Conservation (phyloP, 2,329 filamentous ascomycete species). For the Beauveria scarabaeidicola region DNA sequence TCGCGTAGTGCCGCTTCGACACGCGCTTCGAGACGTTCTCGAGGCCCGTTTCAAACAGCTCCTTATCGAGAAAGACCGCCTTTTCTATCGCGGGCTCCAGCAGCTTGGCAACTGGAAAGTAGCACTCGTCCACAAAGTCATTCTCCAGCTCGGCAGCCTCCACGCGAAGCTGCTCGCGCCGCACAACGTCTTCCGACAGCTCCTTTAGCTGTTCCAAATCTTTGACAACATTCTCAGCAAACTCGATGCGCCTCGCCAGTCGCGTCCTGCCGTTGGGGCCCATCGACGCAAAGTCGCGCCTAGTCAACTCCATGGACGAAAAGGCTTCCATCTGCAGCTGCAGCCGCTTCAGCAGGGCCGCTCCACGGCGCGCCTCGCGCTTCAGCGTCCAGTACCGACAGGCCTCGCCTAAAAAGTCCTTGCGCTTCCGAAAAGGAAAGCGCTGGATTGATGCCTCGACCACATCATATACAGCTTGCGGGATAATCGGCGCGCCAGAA, state of each 20-base stretch:
- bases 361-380: slow-evolving; percentile 82
- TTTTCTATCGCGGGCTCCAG: slow-evolving; percentile 72
- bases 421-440: slow-evolving; percentile 73
- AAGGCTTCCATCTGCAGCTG: slow-evolving; percentile 95
- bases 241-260: slow-evolving; percentile 76
- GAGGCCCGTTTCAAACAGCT: slow-evolving; percentile 48
- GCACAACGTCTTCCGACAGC: slow-evolving; percentile 62
- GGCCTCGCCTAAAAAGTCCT: slow-evolving; percentile 85
- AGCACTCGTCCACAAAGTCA: slow-evolving; percentile 77
- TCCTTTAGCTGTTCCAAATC: slow-evolving; percentile 71
- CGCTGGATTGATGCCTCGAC: slow-evolving; percentile 76
- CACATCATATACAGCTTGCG: slow-evolving; percentile 75
- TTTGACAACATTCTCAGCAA: slow-evolving; percentile 64
- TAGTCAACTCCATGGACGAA: slow-evolving; percentile 92
- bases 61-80: slow-evolving; percentile 64
- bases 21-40: slow-evolving; percentile 41
- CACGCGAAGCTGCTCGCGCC: slow-evolving; percentile 70
- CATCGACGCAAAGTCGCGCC: slow-evolving; percentile 93
- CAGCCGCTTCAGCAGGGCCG: slow-evolving; percentile 82
- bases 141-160: slow-evolving; percentile 68
- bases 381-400: slow-evolving; percentile 98
- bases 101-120: slow-evolving; percentile 77
- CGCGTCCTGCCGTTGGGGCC: slow-evolving; percentile 72
- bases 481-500: slow-evolving; percentile 90
- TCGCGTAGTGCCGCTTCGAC: slow-evolving; percentile 50